Evolutionary conservation across 2,329 filamentous ascomycete genomes (phyloP), one percentile per base, ranked within the genome.

Genomic region (Hypoxylon sp.): DNA sequence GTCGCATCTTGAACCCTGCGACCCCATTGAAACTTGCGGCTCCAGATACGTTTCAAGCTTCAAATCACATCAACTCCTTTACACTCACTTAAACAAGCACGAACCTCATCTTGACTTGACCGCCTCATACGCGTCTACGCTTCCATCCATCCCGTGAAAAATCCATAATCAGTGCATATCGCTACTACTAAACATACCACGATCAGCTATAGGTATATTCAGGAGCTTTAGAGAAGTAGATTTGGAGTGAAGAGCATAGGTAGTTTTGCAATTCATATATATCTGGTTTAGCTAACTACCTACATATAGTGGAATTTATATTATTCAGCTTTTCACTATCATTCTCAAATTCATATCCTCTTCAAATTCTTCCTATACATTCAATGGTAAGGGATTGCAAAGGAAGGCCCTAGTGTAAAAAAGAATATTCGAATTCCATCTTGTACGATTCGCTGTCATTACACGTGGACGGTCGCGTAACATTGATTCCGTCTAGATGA

Each of bases 41-140:
- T 70, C 65, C 60, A 69, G 66, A 46, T 59, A 33, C 57, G 71
- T 72, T 72, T 72, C 71, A 72, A 71, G 51, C 65, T 71, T 61
- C 55, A 52, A 68, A 59, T 68, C 59, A 59, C 33, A 37, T 65
- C 11, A 52, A 61, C 24, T 66, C 63, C 57, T 62, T 69, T 69
- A 50, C 51, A 50, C 48, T 57, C 22, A 48, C 24, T 48, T 55
- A 61, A 44, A 47, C 19, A 59, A 59, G 57, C 63, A 63, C 67
- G 52, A 70, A 50, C 67, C 59, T 61, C 60, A 60, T 50, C 60
- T 47, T 46, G 31, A 66, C 37, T 60, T 62, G 51, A 66, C 63
- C 48, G 53, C 66, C 54, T 66, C 29, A 52, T 29, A 31, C 8
- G 24, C 26, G 35, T 54, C 19, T 50, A 65, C 46, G 48, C 42